Base-by-base conservation (phyloP, 176 grass and related monocot genomes). In the Triticum turgidum region DNA sequence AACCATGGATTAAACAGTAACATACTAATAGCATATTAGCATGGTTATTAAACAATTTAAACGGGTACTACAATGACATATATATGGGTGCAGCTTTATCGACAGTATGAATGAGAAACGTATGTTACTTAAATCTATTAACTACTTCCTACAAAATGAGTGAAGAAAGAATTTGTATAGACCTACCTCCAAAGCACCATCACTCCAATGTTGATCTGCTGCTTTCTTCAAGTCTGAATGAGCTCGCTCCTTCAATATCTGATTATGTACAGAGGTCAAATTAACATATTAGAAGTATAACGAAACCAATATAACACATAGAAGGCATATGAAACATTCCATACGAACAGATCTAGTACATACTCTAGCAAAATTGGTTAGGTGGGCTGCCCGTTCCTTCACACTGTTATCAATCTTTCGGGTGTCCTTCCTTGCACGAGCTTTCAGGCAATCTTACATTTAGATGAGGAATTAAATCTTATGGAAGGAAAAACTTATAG, bases 121-220 rank as follows among this genome's bases (percentile, higher is more conserved):
- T 67, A 49, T 27, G 27, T 80, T 59, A 6, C 33, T 81, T 33
- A 81, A 37, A 59, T 4, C 47, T 76, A 61, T 44, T 45, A 35
- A 47, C 27, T 81, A 18, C 11, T 73, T 74, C 59, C 35, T 76
- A 80, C 37, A 84, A 75, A 91, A 11, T 51, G 15, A 67, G 30
- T 30, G 20, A 76, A 76, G 76, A 51, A 79, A 82, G 58, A 85
- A 78, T 38, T 27, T 86, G 77, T 22, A 27, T 51, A 51, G 58
- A 98, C 93, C 88, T 98, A 98, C 96, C 88, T 98, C 96, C 82
- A 98, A 92, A 87, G 93, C 96, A 41, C 93, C 96, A 80, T 98
- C 91, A 83, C 86, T 98, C 96, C 96, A 98, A 91, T 98, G 96
- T 78, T 96, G 73, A 41, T 96, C 96, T 78, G 96, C 96, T 71